Evolutionary conservation across 1,284 basidiomycete genomes (phyloP).

Genomic region (Cerrena zonata): DNA sequence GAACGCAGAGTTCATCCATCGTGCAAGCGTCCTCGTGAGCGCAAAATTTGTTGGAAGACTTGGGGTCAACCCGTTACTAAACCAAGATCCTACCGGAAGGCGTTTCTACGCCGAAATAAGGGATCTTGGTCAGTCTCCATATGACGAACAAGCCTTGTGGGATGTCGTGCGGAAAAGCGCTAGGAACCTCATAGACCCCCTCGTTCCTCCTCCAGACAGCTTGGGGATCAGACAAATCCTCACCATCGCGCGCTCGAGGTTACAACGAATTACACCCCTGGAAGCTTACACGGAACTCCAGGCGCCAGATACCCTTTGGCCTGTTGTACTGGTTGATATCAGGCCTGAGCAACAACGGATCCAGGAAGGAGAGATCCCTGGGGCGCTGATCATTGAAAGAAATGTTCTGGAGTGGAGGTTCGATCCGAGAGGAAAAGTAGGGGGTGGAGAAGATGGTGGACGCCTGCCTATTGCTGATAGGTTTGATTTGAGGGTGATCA

Average conservation of each 20-base stretch:
- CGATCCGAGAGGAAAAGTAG: constrained; percentile 48
- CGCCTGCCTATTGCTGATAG: constrained; percentile 59
- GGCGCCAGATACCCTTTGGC: constrained; percentile 43
- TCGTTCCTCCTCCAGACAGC: constrained; percentile 57
- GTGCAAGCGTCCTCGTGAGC: constrained; percentile 54
- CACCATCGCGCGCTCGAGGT: constrained; percentile 47
- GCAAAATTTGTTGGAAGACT: constrained; percentile 63
- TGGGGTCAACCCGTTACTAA: constrained; percentile 2
- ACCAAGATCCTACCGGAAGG: constrained; percentile 26
- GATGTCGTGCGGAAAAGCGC: constrained; percentile 60
- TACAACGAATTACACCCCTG: constrained; percentile 57
- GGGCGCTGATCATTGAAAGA: constrained; percentile 62
- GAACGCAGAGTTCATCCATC: constrained; percentile 47
- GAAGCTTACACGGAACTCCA: constrained; percentile 56
- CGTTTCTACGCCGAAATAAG: constrained; percentile 28
- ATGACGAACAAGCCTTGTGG: constrained; percentile 59
- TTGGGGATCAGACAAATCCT: constrained; percentile 51
- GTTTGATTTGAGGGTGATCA: constrained; percentile 64
- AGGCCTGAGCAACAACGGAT: constrained; percentile 54
- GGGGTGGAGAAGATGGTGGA: constrained; percentile 19
- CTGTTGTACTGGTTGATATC: constrained; percentile 71
- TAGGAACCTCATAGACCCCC: constrained; percentile 51
- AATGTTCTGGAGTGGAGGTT: constrained; percentile 71
- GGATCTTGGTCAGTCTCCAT: constrained; percentile 45
- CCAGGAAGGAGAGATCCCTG: constrained; percentile 50